phyloP scores from a whole-genome alignment of 208 protist genomes.

The Kentomonas sorsogonicus region DNA sequence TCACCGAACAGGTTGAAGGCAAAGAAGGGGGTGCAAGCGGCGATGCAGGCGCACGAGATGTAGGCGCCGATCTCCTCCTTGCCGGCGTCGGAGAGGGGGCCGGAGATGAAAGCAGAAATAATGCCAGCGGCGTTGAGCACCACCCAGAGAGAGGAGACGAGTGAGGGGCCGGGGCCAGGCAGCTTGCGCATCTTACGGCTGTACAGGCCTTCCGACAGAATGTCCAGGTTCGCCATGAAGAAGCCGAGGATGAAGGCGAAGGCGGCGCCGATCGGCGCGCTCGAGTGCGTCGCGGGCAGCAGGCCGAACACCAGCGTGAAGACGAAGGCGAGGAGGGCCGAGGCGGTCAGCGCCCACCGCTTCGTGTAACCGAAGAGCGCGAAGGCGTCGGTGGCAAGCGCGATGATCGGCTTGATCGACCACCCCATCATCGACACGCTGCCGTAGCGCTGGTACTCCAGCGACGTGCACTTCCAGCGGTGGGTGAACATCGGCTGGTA shows the following conservation, averaged over 20 bases:
- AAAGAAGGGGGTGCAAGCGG: slow-evolving; percentile 39
- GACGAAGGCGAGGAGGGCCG: slow-evolving; percentile 30
- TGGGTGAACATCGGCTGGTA: slow-evolving; percentile 19
- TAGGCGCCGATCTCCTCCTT: slow-evolving; percentile 42
- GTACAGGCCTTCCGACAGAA: slow-evolving; percentile 76
- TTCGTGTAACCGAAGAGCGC: slow-evolving; percentile 66
- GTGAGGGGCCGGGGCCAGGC: slow-evolving; percentile 33
- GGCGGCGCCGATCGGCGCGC: slow-evolving; percentile 24
- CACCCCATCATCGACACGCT: slow-evolving; percentile 24
- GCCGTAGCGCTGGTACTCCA: slow-evolving; percentile 22
- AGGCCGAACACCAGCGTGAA: slow-evolving; percentile 43
- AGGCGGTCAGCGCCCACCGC: slow-evolving; percentile 57
- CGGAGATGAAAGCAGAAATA: slow-evolving; percentile 37
- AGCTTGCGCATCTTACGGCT: slow-evolving; percentile 53
- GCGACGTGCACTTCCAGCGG: slow-evolving; percentile 16
- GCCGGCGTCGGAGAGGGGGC: slow-evolving; percentile 46
- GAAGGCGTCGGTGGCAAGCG: slow-evolving; percentile 37
- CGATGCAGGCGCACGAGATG: slow-evolving; percentile 47
- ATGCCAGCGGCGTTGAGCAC: slow-evolving; percentile 42
- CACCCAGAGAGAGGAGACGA: slow-evolving; percentile 66
- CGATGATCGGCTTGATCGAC: slow-evolving; percentile 30
- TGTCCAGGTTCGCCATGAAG: slow-evolving; percentile 63
- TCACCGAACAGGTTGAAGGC: slow-evolving; percentile 70
- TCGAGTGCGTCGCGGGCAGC: slow-evolving; percentile 31
- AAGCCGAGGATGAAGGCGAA: slow-evolving; percentile 52